A percentile compares a stretch with the other conserved stretches of the same genome.
phyloP scores from a whole-genome alignment of 495 filamentous ascomycete genomes.

The Aspergillus steynii region DNA sequence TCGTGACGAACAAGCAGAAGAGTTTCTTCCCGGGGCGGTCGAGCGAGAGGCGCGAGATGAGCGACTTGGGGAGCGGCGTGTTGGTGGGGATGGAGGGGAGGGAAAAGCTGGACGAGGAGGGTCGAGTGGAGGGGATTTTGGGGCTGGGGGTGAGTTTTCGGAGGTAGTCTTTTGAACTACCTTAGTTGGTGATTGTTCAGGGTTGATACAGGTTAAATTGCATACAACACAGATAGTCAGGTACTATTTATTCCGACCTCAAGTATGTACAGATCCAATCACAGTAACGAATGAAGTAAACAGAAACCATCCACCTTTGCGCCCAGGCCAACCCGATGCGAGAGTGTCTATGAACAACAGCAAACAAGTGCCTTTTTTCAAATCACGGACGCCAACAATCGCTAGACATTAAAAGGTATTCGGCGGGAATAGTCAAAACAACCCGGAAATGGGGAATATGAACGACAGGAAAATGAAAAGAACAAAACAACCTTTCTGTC shows the following conservation, averaged over 20 bases:
- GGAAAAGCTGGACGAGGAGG: not conserved
- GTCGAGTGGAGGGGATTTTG: not conserved
- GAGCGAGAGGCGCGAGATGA: conserved; percentile 2
- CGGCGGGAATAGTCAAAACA: not conserved
- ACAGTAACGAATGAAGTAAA: not conserved
- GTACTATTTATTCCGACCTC: not conserved
- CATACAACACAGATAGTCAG: not conserved
- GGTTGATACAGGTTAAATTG: too few species aligned
- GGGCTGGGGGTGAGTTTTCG: conserved; percentile 2
- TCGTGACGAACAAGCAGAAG: conserved; percentile 2
- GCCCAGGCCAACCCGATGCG: conserved; percentile 2
- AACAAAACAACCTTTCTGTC: not conserved
- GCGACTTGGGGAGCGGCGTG: conserved; percentile 1
- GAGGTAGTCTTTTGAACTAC: not conserved
- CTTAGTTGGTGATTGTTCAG: too few species aligned
- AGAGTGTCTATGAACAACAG: conserved; percentile 5
- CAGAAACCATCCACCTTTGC: conserved; percentile 7
- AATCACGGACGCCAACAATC: conserved; percentile 1
- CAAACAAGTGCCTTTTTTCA: conserved; percentile 4
- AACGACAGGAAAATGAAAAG: not conserved
- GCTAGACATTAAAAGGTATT: conserved; percentile 4
- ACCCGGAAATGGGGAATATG: not conserved
- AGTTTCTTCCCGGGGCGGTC: conserved; percentile 1
- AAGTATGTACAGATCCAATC: not conserved
- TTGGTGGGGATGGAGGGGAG: conserved; percentile 1